A percentile compares a stretch with the other conserved stretches of the same genome.
Evolutionary conservation across 192 early-diverging fungal genomes (phyloP).

Genomic region (Dimargaris xerosporica): DNA sequence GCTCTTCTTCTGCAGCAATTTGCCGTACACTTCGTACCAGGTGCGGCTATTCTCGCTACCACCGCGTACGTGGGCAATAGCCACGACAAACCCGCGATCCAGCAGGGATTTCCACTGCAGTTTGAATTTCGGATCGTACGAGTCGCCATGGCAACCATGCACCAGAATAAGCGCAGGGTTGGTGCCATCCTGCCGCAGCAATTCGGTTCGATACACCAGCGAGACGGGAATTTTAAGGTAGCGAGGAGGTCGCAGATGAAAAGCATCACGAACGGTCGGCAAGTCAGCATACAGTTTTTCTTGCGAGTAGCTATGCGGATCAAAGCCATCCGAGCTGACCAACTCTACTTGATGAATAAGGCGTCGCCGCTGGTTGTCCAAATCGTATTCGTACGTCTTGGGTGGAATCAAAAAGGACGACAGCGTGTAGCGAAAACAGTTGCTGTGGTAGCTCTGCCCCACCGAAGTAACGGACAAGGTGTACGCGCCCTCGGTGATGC

Average conservation of each 20-base stretch:
- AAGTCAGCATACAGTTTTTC: not conserved
- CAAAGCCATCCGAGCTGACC: no score
- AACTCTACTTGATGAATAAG: not conserved
- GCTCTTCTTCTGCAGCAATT: not conserved
- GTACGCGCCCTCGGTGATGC: not conserved
- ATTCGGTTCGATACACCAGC: slow-evolving; percentile 1
- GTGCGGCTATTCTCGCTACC: slow-evolving; percentile 10
- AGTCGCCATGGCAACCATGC: not conserved
- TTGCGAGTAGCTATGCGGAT: slow-evolving; percentile 3
- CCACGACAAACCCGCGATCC: slow-evolving; percentile 9
- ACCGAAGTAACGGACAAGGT: not conserved
- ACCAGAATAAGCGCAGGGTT: slow-evolving; percentile 7
- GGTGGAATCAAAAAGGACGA: not conserved
- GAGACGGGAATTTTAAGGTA: slow-evolving; percentile 9
- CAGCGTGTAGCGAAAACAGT: slow-evolving; percentile 3
- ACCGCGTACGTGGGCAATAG: slow-evolving; percentile 10
- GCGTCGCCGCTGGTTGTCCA: not conserved
- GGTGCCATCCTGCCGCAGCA: slow-evolving; percentile 2
- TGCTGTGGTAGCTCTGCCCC: not conserved
- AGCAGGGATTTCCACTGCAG: slow-evolving; percentile 2
- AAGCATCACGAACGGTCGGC: not conserved
- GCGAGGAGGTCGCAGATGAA: slow-evolving; percentile 5
- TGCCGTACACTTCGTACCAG: slow-evolving; percentile 12
- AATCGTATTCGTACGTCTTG: slow-evolving; percentile 7
- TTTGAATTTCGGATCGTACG: not conserved